Conservation (phyloP, 306 rosid species). For the Acacia crassicarpa region DNA sequence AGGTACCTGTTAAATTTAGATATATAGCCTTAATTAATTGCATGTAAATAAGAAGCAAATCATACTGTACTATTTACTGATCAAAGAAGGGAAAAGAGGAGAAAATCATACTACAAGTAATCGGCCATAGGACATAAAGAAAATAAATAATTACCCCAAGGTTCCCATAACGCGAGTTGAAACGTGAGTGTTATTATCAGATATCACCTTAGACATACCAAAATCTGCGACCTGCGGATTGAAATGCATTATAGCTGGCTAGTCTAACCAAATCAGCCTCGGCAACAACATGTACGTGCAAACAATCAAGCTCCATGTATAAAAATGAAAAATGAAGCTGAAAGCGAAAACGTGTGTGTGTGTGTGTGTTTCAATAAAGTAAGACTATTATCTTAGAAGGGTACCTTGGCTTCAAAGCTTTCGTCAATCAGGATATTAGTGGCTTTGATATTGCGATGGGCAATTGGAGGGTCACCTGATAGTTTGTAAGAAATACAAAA, state of each 20-base stretch:
- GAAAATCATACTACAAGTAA: background rate
- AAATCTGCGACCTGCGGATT: constrained; percentile 83
- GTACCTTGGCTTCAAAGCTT: constrained; percentile 79
- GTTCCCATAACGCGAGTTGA: constrained; percentile 96
- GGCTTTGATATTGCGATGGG: constrained; percentile 89
- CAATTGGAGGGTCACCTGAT: constrained; percentile 82
- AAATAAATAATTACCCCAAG: constrained; percentile 56
- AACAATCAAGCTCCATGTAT: background rate
- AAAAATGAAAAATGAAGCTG: too few species aligned
- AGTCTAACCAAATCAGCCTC: constrained; percentile 6
- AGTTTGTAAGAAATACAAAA: background rate
- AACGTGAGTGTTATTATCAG: constrained; percentile 81
- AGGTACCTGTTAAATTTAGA: constrained; percentile 36
- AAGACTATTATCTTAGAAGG: background rate
- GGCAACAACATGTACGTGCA: background rate
- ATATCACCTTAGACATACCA: constrained; percentile 82
- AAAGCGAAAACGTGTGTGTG: too few species aligned
- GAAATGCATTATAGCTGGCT: constrained; percentile 1
- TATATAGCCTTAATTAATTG: background rate
- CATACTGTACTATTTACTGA: background rate
- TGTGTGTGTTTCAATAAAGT: background rate
- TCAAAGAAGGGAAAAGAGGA: background rate
- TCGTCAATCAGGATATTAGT: constrained; percentile 78
- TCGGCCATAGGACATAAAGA: background rate
- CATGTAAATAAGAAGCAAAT: background rate